These are phyloP conservation scores for Tilletia walkeri DNA, from an alignment of 1,284 basidiomycete genomes.

Conservation along the genomic window DNA sequence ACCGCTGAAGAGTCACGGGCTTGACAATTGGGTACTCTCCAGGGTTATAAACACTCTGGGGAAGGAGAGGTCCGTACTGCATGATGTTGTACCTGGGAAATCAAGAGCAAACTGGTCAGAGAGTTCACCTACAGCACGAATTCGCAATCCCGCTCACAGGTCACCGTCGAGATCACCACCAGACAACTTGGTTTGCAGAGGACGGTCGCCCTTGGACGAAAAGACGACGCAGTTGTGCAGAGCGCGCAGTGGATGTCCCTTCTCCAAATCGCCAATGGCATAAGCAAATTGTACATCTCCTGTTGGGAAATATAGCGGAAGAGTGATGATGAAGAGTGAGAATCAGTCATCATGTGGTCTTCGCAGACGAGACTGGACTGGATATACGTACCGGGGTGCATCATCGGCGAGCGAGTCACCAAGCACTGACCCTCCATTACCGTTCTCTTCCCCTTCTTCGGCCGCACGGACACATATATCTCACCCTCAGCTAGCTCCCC, in stretches of 20 bases:
- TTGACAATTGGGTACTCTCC: slow-evolving; percentile 63
- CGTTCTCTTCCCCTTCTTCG: slow-evolving; percentile 16
- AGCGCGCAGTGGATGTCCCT: slow-evolving; percentile 27
- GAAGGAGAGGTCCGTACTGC: slow-evolving; percentile 61
- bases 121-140: too few relatives aligned
- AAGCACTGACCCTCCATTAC: slow-evolving; percentile 32
- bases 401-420: slow-evolving; percentile 33
- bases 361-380: neutral
- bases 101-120: neutral
- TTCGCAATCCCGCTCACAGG: slow-evolving; percentile 2
- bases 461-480: slow-evolving; percentile 31
- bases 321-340: neutral
- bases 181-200: slow-evolving; percentile 32
- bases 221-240: slow-evolving; percentile 37
- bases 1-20: slow-evolving; percentile 62
- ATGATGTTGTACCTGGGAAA: slow-evolving; percentile 60
- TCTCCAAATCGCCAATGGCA: slow-evolving; percentile 28
- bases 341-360: neutral
- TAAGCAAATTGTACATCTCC: slow-evolving; percentile 30
- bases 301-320: neutral
- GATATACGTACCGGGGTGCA: slow-evolving; percentile 28
- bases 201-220: slow-evolving; percentile 23
- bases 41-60: slow-evolving; percentile 58
- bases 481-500: slow-evolving; percentile 26
- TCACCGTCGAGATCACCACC: slow-evolving; percentile 34